Base-by-base conservation (phyloP, 1,284 basidiomycete genomes). In the Tylopilus sp. region DNA sequence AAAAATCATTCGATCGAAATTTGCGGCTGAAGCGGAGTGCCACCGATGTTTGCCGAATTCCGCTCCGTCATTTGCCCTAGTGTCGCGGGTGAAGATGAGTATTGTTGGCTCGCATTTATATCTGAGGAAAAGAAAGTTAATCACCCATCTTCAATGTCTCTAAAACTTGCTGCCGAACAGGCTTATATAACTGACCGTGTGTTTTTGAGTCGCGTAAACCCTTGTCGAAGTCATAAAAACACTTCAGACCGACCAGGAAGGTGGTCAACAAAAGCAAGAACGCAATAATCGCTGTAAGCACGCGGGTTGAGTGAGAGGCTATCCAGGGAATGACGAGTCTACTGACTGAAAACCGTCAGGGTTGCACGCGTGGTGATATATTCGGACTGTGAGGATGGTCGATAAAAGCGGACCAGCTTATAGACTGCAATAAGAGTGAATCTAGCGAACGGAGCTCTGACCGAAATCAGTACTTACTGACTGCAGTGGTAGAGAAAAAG, bases 371-470 rank as follows among this genome's bases (percentile, higher is more conserved):
- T 90, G 20, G 85, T 82, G 20, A 68, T 60, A 59, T 91, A 91
- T 58, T 78, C 71, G 0, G 41, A 59, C 39, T 69, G 57, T 7
- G 84, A 82, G 8, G 59, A 55, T 8, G 85, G 83, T 31, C 78
- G 69, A 64, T 86, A 91, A 71, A 91, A 86, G 28, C 88, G 80
- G 50, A 84, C 78, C 24, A 91, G 77, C 63, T 91, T 91, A 68
- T 85, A 91, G 48, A 88, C 86, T 88, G 33, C 51, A 29, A 38
- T 28, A 10, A 14, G 49, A 48, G n/a, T 15, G 11, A 49, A 31
- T 30, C 62, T 34, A 49, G 35, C 35, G 12, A 47, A 50, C 15
- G 24, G 11, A 24, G 38, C 10, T 7, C 29, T 18, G 34, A 24
- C 11, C n/a, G 0, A 38, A 38, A 20, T 17, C 3, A 43, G 17